phyloP scores from a whole-genome alignment of 441 rosid genomes.

The Metrosideros polymorpha region DNA sequence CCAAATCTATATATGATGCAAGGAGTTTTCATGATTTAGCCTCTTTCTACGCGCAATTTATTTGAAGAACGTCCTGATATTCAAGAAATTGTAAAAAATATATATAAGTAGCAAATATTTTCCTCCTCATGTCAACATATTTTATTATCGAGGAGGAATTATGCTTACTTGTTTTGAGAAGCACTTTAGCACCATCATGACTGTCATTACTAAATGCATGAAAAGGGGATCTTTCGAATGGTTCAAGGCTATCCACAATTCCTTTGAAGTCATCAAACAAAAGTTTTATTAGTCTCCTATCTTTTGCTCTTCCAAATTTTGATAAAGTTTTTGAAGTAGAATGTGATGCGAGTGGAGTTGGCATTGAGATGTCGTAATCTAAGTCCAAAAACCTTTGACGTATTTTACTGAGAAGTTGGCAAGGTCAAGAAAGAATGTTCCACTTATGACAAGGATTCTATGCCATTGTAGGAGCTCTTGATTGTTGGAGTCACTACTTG shows the following conservation, averaged over 20 bases:
- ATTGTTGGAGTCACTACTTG: not conserved
- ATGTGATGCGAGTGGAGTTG: not conserved
- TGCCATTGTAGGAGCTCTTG: not conserved
- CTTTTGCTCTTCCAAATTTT: not conserved
- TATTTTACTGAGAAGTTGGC: not conserved
- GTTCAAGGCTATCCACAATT: not conserved
- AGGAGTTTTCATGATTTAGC: not conserved
- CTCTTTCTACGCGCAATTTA: not conserved
- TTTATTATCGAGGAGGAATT: too few species aligned
- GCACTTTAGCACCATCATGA: not conserved
- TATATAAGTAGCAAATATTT: too few species aligned
- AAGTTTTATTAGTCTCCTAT: not conserved
- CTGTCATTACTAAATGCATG: not conserved
- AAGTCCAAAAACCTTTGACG: not conserved
- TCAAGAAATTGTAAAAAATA: too few species aligned
- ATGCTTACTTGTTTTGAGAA: not conserved
- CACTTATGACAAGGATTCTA: not conserved
- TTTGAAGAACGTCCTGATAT: too few species aligned
- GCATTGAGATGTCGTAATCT: not conserved
- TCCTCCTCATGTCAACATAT: not conserved
- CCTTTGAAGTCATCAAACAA: not conserved
- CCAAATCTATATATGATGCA: not conserved
- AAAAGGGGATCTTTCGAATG: not conserved
- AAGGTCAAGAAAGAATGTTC: not conserved
- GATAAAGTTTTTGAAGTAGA: not conserved